Evolutionary conservation across 805 yeast species (phyloP), one percentile per base, ranked within the genome.

Genomic region (Ogataea kodamae): DNA sequence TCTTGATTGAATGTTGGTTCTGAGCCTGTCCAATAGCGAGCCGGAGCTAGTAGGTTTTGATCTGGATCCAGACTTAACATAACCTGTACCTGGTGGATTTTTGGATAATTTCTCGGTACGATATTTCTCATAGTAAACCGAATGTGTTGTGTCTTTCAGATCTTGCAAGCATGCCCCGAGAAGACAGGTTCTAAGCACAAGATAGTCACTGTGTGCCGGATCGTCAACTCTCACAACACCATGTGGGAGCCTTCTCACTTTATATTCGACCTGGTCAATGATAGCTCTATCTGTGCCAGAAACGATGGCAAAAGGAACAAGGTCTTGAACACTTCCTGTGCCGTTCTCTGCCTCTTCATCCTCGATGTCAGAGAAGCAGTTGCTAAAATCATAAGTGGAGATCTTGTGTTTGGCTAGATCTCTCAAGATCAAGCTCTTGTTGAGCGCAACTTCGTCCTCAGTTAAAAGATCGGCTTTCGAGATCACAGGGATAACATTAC

Each of bases 221-320:
- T 86, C 84, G 55, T 84, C 94, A 35, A 84, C 82, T 55, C 81
- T 87, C 22, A 82, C 89, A 23, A 76, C 59, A 17, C 95, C 96
- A 88, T 94, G 83, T 38, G 89, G 89, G 52, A 84, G 81, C 53
- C 74, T 73, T 63, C 95, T 75, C 16, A 90, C 96, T 37, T 79
- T 71, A 23, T 84, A 89, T 23, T 54, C 57, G 51, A 78, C 70
- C 31, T 95, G 94, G 55, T 83, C 89, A 29, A 72, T 61, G 28
- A 69, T 65, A 44, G 75, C 76, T 23, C 81, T 78, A 44, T 76
- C 78, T 6, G 87, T 82, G 9, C 96, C 85, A 12, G 95, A 96
- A 26, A 88, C 79, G 42, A 92, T 82, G 9, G 97, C 96, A 65
- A 86, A 89, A 29, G 98, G 98, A 45, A 86, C 48, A 20, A 57